Evolutionary conservation across 306 rosid species (phyloP).

Genomic region (Carpinus fangiana): DNA sequence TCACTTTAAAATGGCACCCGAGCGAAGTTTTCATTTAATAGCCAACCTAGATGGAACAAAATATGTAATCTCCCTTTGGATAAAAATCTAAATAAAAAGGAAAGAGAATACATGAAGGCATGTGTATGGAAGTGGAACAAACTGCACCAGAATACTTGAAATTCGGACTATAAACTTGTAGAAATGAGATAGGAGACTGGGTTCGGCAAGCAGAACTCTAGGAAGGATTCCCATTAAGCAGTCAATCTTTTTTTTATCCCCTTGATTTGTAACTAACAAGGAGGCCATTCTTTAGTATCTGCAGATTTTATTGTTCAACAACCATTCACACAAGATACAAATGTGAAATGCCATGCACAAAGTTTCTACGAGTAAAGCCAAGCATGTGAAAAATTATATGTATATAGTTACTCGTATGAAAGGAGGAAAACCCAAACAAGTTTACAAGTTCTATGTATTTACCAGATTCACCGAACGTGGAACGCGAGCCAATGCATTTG

Average conservation of each 20-base stretch:
- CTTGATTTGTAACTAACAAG: background rate
- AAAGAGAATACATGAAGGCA: background rate
- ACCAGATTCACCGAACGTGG: slow-evolving; percentile 82
- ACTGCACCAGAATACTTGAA: background rate
- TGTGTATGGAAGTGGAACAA: background rate
- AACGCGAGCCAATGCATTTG: slow-evolving; percentile 56
- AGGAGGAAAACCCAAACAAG: slow-evolving; percentile 13
- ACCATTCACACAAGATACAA: background rate
- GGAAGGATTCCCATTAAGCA: background rate
- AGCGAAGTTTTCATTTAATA: background rate
- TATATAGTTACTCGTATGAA: slow-evolving; percentile 22
- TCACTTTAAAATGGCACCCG: background rate
- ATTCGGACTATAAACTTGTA: background rate
- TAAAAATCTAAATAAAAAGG: background rate
- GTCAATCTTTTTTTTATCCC: background rate
- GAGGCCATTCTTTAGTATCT: background rate
- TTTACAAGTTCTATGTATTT: slow-evolving; percentile 7
- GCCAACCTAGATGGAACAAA: background rate
- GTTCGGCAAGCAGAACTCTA: background rate
- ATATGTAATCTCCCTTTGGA: background rate
- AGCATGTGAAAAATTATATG: background rate
- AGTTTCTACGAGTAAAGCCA: background rate
- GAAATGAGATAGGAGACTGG: background rate
- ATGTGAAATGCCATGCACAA: background rate
- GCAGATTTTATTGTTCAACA: background rate